Conservation (phyloP, 768 basidiomycete species). For the Suillus weaverae region DNA sequence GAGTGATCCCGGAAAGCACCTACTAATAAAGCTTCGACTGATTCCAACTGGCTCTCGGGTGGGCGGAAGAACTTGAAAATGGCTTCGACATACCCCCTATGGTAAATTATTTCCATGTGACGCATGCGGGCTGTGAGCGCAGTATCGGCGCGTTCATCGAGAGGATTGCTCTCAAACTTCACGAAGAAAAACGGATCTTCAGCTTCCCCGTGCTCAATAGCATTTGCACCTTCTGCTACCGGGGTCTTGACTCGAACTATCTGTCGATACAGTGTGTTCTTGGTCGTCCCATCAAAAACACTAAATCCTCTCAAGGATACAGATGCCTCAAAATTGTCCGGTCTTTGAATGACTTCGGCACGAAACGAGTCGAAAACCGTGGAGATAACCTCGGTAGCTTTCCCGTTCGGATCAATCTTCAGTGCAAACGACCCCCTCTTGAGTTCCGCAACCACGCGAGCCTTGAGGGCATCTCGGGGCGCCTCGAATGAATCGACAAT, state of each 20-base stretch:
- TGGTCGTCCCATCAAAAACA: slow-evolving; percentile 90
- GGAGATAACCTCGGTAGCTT: slow-evolving; percentile 72
- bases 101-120: slow-evolving; percentile 96
- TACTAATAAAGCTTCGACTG: slow-evolving; percentile 89
- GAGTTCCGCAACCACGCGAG: slow-evolving; percentile 72
- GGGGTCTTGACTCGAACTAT: slow-evolving; percentile 81
- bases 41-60: slow-evolving; percentile 92
- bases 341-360: slow-evolving; percentile 80
- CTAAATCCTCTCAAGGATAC: slow-evolving; percentile 83
- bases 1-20: slow-evolving; percentile 23
- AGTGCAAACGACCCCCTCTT: slow-evolving; percentile 87
- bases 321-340: slow-evolving; percentile 82
- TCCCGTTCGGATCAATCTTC: slow-evolving; percentile 68
- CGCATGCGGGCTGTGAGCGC: slow-evolving; percentile 88
- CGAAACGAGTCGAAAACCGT: slow-evolving; percentile 85
- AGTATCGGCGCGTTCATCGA: slow-evolving; percentile 90
- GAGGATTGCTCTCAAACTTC: slow-evolving; percentile 88
- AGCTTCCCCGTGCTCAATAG: slow-evolving; percentile 26
- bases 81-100: slow-evolving; percentile 90
- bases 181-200: slow-evolving; percentile 80
- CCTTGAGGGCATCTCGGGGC: slow-evolving; percentile 78
- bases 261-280: slow-evolving; percentile 77
- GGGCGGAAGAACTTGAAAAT: slow-evolving; percentile 91
- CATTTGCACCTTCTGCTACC: slow-evolving; percentile 32
- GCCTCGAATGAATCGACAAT: slow-evolving; percentile 67